Evolutionary conservation across 352 stramenopile genomes (phyloP).

Genomic region (Globisporangium uncinulatum): DNA sequence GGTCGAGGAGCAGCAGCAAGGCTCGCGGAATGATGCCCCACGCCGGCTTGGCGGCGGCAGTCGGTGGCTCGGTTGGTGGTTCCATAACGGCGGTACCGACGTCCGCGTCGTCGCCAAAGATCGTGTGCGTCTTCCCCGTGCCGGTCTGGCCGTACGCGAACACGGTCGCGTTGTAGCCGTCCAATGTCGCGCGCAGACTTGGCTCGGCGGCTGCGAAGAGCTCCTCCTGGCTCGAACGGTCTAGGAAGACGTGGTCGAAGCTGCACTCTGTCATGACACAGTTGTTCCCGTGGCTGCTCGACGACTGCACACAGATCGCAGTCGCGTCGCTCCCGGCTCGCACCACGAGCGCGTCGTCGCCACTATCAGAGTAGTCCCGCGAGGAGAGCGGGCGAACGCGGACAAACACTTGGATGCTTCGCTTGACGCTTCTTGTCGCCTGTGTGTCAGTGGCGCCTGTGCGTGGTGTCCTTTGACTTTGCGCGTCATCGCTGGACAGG

Average conservation of each 20-base stretch:
- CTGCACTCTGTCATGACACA: slow-evolving; percentile 49
- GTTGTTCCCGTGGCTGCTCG: slow-evolving; percentile 7
- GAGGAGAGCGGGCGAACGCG: slow-evolving; percentile 44
- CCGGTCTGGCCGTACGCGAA: slow-evolving; percentile 92
- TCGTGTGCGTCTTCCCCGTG: slow-evolving; percentile 91
- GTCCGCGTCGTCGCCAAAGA: slow-evolving; percentile 67
- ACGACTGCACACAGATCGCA: slow-evolving; percentile 17
- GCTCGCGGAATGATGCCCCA: slow-evolving; percentile 84
- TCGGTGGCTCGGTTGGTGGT: not conserved
- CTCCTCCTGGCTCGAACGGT: slow-evolving; percentile 58
- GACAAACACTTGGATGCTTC: slow-evolving; percentile 61
- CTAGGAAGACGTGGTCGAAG: slow-evolving; percentile 74
- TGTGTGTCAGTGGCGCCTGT: not conserved
- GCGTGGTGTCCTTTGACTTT: not conserved
- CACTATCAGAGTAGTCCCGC: slow-evolving; percentile 8
- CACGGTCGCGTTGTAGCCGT: slow-evolving; percentile 87
- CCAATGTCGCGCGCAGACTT: slow-evolving; percentile 57
- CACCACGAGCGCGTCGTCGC: slow-evolving; percentile 23
- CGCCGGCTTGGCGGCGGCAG: slow-evolving; percentile 5
- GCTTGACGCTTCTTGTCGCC: slow-evolving; percentile 6
- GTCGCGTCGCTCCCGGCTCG: slow-evolving; percentile 22
- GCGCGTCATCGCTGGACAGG: not conserved
- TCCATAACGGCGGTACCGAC: not conserved
- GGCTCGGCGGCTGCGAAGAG: slow-evolving; percentile 69
- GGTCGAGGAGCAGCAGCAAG: slow-evolving; percentile 58